Percentiles rank a stretch among this genome's conserved stretches.
phyloP scores from a whole-genome alignment of 345 rosid genomes.

The Salix dunnii region DNA sequence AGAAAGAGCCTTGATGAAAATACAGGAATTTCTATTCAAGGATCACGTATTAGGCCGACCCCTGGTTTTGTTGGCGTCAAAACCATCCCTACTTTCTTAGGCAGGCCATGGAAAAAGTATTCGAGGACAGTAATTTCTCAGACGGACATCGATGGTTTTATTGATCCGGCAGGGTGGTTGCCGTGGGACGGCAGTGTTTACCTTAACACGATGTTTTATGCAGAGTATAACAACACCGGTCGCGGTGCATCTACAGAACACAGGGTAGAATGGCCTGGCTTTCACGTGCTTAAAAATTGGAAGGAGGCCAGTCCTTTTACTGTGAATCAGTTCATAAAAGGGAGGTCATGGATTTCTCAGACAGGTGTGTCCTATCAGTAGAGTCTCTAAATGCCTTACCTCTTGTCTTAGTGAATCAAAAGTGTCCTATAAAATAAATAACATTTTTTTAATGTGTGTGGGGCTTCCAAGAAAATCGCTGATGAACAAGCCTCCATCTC shows the following conservation, averaged over 20 bases:
- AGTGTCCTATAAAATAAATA: too few species aligned
- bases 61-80: conserved; percentile 38
- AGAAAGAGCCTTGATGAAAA: conserved; percentile 44
- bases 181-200: conserved; percentile 52
- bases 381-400: conserved; percentile 19
- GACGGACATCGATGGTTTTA: conserved; percentile 37
- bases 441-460: too few species aligned
- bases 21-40: conserved; percentile 57
- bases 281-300: conserved; percentile 43
- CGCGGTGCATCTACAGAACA: conserved; percentile 33
- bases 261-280: conserved; percentile 68
- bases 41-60: conserved; percentile 43
- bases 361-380: conserved; percentile 53
- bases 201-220: conserved; percentile 52
- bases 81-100: conserved; percentile 41
- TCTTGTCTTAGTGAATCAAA: too few species aligned
- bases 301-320: conserved; percentile 43
- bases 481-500: conserved; percentile 69
- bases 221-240: conserved; percentile 61
- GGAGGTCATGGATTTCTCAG: conserved; percentile 58
- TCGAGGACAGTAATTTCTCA: conserved; percentile 47
- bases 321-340: conserved; percentile 49
- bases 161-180: conserved; percentile 62
- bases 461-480: too few species aligned
- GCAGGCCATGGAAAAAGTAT: conserved; percentile 61